Base-by-base conservation (phyloP, 306 rosid species). In the Mimosa bimucronata region DNA sequence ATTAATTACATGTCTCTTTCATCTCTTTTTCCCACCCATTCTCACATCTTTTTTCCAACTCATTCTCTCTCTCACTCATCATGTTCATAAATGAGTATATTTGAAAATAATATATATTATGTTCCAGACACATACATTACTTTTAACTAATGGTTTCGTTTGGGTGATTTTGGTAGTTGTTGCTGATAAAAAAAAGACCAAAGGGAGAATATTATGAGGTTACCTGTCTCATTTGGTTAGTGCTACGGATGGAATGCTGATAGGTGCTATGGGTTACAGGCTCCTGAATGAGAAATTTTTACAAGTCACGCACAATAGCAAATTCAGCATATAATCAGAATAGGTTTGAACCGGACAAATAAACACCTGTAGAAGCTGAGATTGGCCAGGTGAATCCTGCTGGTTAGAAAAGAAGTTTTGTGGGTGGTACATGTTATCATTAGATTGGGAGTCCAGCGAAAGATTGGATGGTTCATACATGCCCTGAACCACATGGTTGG, bases 291-390 rank as follows among this genome's bases (percentile, higher is more conserved):
- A 73, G 34, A 73, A 75, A 45, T 78, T 74, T 72, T 28, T 28
- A 75, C 65, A 38, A 74, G 80, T 87, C 48, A 81, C n/a, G 41
- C 66, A 79, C 31, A 66, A 57, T 52, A 30, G 55, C 25, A 71
- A 45, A 57, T 71, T 67, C 26, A 7, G 21, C 23, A 45, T 48
- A 16, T 37, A 48, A 66, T 57, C 28, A 76, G 77, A 73, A 50
- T 37, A 74, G 6, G 7, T 10, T 64, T 34, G 66, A 40, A 75
- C 60, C 45, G 66, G 57, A 65, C 48, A 81, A 84, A 68, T 31
- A 65, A 64, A 61, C 81, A 90, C 94, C 87, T 84, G 90, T 37
- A 89, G 29, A n/a, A 85, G 68, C 44, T 82, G 97, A 69, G 89
- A 77, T 31, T 80, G 87, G 83, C 87, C 76, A 62, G 88, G 88